These are phyloP conservation scores for Nicotiana paniculata DNA, from an alignment of 257 asterid species.

Conservation along the genomic window DNA sequence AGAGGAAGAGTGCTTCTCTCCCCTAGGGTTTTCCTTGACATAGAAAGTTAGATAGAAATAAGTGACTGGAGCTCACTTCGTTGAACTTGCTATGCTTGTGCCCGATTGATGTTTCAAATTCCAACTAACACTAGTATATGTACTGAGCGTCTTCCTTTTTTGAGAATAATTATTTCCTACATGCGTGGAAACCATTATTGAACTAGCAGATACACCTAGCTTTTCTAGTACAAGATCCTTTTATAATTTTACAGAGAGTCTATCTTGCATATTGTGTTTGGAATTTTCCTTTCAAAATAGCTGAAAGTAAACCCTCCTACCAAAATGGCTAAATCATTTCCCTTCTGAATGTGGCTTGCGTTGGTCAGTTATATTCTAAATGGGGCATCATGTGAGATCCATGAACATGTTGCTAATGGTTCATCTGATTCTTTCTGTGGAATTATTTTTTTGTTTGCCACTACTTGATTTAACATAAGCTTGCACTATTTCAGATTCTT, in stretches of 20 bases:
- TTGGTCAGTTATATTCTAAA: background rate
- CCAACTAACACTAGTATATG: background rate
- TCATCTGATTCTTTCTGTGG: background rate
- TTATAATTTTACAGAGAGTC: background rate
- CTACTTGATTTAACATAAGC: conserved; percentile 14
- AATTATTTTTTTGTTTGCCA: background rate
- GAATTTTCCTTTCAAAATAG: background rate
- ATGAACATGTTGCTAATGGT: background rate
- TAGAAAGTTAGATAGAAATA: background rate
- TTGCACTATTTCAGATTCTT: conserved; percentile 62
- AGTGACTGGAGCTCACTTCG: background rate
- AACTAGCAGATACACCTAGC: background rate
- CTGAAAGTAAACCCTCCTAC: background rate
- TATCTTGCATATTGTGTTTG: background rate
- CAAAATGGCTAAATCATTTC: background rate
- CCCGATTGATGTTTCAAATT: background rate
- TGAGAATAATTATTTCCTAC: background rate
- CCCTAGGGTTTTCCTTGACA: background rate
- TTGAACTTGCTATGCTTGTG: background rate
- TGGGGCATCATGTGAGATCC: background rate
- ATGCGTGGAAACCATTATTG: background rate
- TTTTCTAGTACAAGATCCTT: background rate
- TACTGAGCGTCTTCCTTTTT: background rate
- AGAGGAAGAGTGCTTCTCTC: background rate
- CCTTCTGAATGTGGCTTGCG: background rate